Percentiles rank a stretch among this genome's conserved stretches.
These are phyloP conservation scores for Candida smagusa DNA, from an alignment of 1,139 yeast species.

Conservation along the genomic window DNA sequence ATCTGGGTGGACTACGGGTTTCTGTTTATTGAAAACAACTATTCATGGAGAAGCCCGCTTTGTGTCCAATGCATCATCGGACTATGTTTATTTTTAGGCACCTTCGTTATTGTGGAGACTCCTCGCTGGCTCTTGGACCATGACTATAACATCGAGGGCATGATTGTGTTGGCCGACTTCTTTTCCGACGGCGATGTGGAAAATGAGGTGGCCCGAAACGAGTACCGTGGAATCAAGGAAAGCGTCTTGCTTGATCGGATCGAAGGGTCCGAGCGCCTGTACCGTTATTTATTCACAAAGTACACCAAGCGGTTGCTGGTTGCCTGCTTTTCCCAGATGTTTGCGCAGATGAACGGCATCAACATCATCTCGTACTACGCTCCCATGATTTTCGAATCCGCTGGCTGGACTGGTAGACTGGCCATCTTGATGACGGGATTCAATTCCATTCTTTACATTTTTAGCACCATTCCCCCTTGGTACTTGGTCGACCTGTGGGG, in stretches of 20 bases:
- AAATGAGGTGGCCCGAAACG: slow-evolving; percentile 19
- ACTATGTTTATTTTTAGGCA: slow-evolving; percentile 60
- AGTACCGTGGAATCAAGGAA: slow-evolving; percentile 41
- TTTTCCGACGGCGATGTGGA: slow-evolving; percentile 44
- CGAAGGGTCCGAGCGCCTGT: slow-evolving; percentile 69
- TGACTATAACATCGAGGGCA: slow-evolving; percentile 85
- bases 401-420: slow-evolving; percentile 88
- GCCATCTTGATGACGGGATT: slow-evolving; percentile 94
- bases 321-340: slow-evolving; percentile 87
- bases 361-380: slow-evolving; percentile 92
- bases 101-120: slow-evolving; percentile 77
- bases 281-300: slow-evolving; percentile 57
- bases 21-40: slow-evolving; percentile 50
- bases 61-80: slow-evolving; percentile 78
- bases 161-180: slow-evolving; percentile 46
- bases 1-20: slow-evolving; percentile 91
- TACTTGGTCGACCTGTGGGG: slow-evolving; percentile 89
- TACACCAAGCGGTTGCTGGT: slow-evolving; percentile 79
- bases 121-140: slow-evolving; percentile 89
- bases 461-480: slow-evolving; percentile 88
- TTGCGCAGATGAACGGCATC: slow-evolving; percentile 92
- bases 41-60: slow-evolving; percentile 80
- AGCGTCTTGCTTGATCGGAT: slow-evolving; percentile 56
- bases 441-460: slow-evolving; percentile 70
- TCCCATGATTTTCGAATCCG: slow-evolving; percentile 89